These are phyloP conservation scores for Trichoderma gamsii DNA, from an alignment of 495 filamentous ascomycete species.

Conservation along the genomic window DNA sequence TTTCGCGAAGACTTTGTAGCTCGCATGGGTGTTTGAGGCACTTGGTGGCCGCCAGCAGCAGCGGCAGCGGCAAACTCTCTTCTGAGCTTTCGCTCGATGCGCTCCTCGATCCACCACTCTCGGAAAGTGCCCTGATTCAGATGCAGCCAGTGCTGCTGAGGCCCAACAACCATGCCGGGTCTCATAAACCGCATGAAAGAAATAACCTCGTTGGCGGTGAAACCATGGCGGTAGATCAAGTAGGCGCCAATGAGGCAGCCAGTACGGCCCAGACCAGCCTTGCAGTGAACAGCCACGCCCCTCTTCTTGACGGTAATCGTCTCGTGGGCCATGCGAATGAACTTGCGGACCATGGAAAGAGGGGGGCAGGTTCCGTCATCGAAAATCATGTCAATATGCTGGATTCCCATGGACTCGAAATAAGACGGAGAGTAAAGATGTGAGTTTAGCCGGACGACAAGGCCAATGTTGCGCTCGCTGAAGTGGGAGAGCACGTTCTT, in stretches of 20 bases:
- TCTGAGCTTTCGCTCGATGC: conserved; percentile 54
- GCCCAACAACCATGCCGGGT: conserved; percentile 97
- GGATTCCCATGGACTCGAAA: conserved; percentile 90
- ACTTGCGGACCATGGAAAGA: conserved; percentile 75
- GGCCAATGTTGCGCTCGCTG: conserved; percentile 71
- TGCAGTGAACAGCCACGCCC: conserved; percentile 95
- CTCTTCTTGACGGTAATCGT: conserved; percentile 83
- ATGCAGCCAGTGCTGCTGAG: conserved; percentile 99
- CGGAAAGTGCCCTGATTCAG: conserved; percentile 94
- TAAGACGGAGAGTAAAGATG: conserved; percentile 91
- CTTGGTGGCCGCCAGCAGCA: conserved; percentile 14
- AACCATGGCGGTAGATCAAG: conserved; percentile 95
- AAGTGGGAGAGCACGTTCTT: conserved; percentile 95
- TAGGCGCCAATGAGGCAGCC: conserved; percentile 94
- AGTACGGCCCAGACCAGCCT: conserved; percentile 93
- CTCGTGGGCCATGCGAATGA: conserved; percentile 90
- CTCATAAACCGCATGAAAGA: conserved; percentile 99
- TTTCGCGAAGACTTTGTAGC: conserved; percentile 51
- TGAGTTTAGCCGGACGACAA: conserved; percentile 93
- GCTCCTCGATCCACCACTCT: conserved; percentile 96
- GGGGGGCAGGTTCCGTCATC: conserved; percentile 96
- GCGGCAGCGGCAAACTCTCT: conserved; percentile 46
- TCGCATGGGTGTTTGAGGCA: conserved; percentile 69
- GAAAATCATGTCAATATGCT: conserved; percentile 98
- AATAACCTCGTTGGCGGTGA: conserved; percentile 96